Base-by-base conservation (phyloP, 2,329 filamentous ascomycete species). In the Trichothecium sympodiale region DNA sequence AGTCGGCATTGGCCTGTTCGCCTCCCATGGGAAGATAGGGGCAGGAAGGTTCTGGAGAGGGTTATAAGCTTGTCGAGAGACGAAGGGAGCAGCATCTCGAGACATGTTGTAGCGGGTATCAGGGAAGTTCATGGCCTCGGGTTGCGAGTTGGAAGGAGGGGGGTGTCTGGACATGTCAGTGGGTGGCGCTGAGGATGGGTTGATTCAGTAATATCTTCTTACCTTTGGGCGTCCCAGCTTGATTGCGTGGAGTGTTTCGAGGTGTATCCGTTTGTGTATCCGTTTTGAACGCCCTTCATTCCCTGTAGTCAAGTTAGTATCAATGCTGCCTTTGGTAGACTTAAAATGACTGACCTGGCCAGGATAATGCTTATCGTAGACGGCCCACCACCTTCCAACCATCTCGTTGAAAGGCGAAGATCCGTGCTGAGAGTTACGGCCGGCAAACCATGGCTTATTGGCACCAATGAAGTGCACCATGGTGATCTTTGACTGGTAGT, bases 381-480 rank as follows among this genome's bases (percentile, higher is more conserved):
- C 83, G 31, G 86, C 76, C 89, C 89, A 98, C 91, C 91, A 98
- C 51, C 77, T 75, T 40, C 77, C 80, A 29, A 87, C 62, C 64
- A 96, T 80, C 59, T 95, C 83, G 52, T 84, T 79, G 54, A 88
- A 94, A 1, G 82, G 78, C 3, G 70, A 70, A 32, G 63, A 61
- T 23, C 72, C 73, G 33, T 62, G 63, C 35, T 65, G 62, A 8
- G 67, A 62, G 33, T 69, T 53, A 45, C 79, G 69, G 27, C 77
- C 78, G 40, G 75, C 61, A 16, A 71, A 71, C 91, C 91, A 98
- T 0, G 91, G 91, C 63, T 98, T 98, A 38, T 84, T 72, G 39
- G 78, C 62, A 29, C 91, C 91, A 50, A 98, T 96, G 59, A 95
- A 98, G 61, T 98, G 91, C 17, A 94, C 80, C 65, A 93, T 74